phyloP scores from a whole-genome alignment of 257 asterid genomes.

The Solanum ossicruentum region DNA sequence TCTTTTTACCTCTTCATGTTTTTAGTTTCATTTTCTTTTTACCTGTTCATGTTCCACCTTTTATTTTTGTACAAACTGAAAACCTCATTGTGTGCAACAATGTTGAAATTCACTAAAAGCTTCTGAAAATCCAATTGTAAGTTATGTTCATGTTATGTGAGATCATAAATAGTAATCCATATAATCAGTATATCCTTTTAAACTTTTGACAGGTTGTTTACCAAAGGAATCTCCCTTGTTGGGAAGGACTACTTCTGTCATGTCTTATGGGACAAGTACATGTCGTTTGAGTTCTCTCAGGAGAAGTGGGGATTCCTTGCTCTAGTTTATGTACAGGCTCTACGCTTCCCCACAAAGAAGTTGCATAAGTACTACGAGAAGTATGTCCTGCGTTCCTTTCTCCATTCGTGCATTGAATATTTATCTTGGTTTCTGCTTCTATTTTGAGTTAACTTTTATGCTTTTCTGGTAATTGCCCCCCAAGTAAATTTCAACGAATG shows the following conservation, averaged over 20 bases:
- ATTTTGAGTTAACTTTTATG: background rate
- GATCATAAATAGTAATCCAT: background rate
- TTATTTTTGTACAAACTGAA: background rate
- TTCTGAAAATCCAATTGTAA: background rate
- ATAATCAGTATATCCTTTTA: background rate
- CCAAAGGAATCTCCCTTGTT: conserved; percentile 62
- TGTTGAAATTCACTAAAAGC: background rate
- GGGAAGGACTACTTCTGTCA: conserved; percentile 76
- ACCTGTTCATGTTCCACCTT: background rate
- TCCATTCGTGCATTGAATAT: background rate
- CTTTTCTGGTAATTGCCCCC: background rate
- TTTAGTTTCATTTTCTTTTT: background rate
- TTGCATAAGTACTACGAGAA: conserved; percentile 58
- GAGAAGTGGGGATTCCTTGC: conserved; percentile 76
- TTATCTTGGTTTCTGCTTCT: background rate
- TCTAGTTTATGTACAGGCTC: conserved; percentile 56
- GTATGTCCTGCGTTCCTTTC: conserved; percentile 32
- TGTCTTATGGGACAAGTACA: conserved; percentile 75
- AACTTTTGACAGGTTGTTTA: conserved; percentile 46
- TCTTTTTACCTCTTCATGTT: background rate
- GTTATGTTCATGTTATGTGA: background rate
- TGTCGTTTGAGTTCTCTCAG: conserved; percentile 57
- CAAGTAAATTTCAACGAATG: background rate
- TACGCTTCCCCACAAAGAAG: conserved; percentile 70
- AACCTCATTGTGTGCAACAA: background rate